Evolutionary conservation across 352 stramenopile species (phyloP).

Genomic region (Phytophthora colocasiae): DNA sequence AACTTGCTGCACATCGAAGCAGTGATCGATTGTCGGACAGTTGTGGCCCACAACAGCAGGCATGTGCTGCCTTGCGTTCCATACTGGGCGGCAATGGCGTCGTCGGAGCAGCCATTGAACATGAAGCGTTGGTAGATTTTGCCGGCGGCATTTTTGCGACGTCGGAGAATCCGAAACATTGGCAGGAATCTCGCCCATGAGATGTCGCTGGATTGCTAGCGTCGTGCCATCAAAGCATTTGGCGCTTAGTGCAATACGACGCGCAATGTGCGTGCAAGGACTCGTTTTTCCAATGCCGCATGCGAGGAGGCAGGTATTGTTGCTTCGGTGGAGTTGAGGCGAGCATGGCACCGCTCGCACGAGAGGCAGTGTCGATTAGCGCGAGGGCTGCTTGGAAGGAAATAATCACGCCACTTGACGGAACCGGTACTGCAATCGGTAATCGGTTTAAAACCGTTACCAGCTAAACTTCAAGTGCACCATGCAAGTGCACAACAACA

Average conservation of each 20-base stretch:
- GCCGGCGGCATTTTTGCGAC: no score
- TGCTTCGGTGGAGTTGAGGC: constrained; percentile 1
- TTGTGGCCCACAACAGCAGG: background rate
- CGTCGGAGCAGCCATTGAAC: constrained; percentile 4
- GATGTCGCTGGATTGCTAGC: constrained; percentile 3
- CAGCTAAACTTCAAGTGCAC: no score
- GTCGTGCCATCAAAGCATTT: background rate
- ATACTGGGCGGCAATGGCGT: background rate
- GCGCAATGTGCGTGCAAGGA: background rate
- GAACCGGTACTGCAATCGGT: no score
- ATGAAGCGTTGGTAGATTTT: background rate
- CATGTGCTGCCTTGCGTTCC: constrained; percentile 2
- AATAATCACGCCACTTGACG: no score
- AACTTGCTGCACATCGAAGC: constrained; percentile 7
- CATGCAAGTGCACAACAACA: no score
- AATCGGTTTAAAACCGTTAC: no score
- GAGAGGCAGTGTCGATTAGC: background rate
- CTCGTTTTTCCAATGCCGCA: background rate
- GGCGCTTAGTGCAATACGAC: background rate
- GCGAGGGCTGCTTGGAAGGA: no score
- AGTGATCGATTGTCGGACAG: constrained; percentile 1
- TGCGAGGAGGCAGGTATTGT: background rate
- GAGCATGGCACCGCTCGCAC: no score
- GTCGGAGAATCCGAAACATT: background rate
- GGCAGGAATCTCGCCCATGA: background rate